A percentile compares a stretch with the other conserved stretches of the same genome.
Evolutionary conservation across 306 rosid species (phyloP).

Genomic region (Ormosia emarginata): DNA sequence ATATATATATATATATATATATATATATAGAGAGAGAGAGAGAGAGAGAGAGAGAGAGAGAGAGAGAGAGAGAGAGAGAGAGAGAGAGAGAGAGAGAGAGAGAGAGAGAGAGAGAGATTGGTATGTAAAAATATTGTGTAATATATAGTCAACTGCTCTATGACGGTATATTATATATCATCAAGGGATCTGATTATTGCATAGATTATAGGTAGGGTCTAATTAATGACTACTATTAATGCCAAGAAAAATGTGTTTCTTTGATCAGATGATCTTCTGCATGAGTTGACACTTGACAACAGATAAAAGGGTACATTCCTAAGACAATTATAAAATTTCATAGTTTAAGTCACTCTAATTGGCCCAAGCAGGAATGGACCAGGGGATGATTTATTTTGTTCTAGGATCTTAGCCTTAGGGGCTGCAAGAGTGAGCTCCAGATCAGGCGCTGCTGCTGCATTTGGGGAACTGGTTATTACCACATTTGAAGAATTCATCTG

Average conservation of each 20-base stretch:
- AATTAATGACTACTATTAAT: not conserved
- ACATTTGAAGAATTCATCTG: constrained; percentile 28
- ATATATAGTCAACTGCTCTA: not conserved
- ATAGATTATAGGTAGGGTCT: not conserved
- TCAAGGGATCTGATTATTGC: constrained; percentile 11
- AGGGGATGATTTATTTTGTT: constrained; percentile 44
- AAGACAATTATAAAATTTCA: not conserved
- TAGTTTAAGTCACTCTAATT: constrained; percentile 47
- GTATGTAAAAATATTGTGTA: too few relatives aligned
- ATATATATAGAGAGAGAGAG: too few relatives aligned
- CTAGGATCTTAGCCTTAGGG: constrained; percentile 32
- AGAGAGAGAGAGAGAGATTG: too few relatives aligned
- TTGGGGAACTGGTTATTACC: not conserved
- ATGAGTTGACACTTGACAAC: constrained; percentile 15
- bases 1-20: too few relatives aligned
- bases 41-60: too few relatives aligned
- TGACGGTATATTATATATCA: not conserved
- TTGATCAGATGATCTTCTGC: constrained; percentile 11
- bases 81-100: too few relatives aligned
- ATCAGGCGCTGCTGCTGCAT: constrained; percentile 32
- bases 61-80: too few relatives aligned
- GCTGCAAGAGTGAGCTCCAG: constrained; percentile 78
- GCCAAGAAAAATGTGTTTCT: constrained; percentile 8
- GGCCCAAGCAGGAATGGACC: constrained; percentile 45
- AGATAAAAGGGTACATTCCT: constrained; percentile 8